Base-by-base conservation (phyloP, 208 protist genomes). In the Leptomonas pyrrhocoris region DNA sequence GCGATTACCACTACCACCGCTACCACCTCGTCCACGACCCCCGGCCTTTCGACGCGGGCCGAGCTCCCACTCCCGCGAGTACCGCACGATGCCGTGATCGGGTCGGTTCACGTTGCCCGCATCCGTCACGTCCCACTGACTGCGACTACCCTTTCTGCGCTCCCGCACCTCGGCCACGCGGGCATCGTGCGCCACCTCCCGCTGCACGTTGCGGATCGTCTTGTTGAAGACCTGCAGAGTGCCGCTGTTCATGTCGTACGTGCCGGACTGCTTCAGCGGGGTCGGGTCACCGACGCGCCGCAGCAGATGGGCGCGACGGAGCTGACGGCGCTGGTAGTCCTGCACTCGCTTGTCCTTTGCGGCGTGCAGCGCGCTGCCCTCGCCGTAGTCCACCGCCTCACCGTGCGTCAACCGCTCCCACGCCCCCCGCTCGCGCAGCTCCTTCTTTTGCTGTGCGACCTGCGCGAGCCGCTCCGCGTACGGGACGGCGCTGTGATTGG, bases 191-290 rank as follows among this genome's bases (percentile, higher is more conserved):
- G 67, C 73, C 31, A 92, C 86, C 69, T 90, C 87, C 15, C 90
- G 85, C 64, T 86, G 73, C 58, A 95, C 90, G 45, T 84, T 83
- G 21, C 90, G 90, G 30, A 90, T 89, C 8, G 90, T 95, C 74
- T 94, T 93, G 59, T 91, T 88, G 66, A 90, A 95, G 21, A 95
- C 88, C 43, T 73, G 76, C 42, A 95, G 74, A 2, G 86, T 93
- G 7, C 83, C 87, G 25, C 77, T 82, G 28, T 77, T 59, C 28
- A 81, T 80, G 71, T 95, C 90, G 64, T 89, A 95, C 42, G 68
- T 61, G 18, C 90, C 90, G 0, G 84, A 90, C 74, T 95, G 87
- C 77, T 95, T 93, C 40, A 95, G 74, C 40, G 90, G 90, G 28
- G 86, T 93, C 3, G 90, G 90, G 63, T 95, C 90, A 49, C 90